phyloP scores from a whole-genome alignment of 495 filamentous ascomycete species.

The Penicillium chermesinum region DNA sequence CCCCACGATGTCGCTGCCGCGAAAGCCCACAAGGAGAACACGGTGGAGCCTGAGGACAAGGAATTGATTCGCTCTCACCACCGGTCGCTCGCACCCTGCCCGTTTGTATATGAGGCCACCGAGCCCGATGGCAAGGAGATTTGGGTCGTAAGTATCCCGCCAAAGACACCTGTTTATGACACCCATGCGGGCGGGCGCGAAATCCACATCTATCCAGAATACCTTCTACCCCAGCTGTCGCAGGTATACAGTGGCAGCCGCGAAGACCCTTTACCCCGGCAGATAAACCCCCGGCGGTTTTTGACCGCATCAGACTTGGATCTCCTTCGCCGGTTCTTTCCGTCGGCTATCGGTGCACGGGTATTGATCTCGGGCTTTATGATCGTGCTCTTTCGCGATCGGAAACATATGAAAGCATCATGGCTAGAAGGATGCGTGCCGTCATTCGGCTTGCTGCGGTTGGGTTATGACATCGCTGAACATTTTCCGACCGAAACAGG shows the following conservation, averaged over 20 bases:
- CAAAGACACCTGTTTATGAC: constrained; percentile 11
- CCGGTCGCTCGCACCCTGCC: constrained; percentile 12
- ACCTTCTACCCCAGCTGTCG: constrained; percentile 10
- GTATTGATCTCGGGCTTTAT: constrained; percentile 19
- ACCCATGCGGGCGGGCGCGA: constrained; percentile 19
- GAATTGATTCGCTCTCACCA: constrained; percentile 11
- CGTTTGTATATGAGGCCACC: constrained; percentile 12
- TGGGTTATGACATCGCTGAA: constrained; percentile 14
- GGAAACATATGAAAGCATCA: constrained; percentile 13
- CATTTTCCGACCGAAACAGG: constrained; percentile 10
- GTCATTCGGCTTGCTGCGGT: constrained; percentile 13
- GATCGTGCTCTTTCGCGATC: constrained; percentile 14
- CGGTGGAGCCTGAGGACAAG: constrained; percentile 4
- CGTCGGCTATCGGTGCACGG: constrained; percentile 10
- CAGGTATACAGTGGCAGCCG: constrained; percentile 11
- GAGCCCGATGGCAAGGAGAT: constrained; percentile 10
- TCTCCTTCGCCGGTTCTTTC: constrained; percentile 12
- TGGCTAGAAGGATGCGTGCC: constrained; percentile 16
- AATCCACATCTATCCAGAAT: constrained; percentile 17
- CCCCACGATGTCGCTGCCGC: constrained; percentile 6
- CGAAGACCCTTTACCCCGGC: constrained; percentile 8
- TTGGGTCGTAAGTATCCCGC: constrained; percentile 12
- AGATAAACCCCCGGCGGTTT: constrained; percentile 13
- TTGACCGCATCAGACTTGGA: constrained; percentile 10
- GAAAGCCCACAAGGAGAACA: constrained; percentile 5